phyloP scores from a whole-genome alignment of 805 yeast genomes.

The Tetrapisispora iriomotensis region DNA sequence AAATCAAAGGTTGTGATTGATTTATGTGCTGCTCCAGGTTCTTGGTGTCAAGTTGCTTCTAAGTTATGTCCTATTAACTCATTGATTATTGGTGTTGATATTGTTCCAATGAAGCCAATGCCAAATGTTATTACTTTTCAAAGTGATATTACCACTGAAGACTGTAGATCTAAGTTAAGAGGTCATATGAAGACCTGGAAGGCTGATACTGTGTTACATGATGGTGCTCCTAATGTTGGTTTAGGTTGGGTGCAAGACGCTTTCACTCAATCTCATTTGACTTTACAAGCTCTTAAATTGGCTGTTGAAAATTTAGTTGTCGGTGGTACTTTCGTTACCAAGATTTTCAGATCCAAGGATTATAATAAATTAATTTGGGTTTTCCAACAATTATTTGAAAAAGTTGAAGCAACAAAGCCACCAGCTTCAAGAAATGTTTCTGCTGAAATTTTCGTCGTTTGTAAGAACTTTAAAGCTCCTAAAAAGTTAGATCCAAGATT shows the following conservation, averaged over 20 bases:
- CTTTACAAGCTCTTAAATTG: conserved; percentile 82
- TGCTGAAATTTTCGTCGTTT: conserved; percentile 96
- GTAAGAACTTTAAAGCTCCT: conserved; percentile 94
- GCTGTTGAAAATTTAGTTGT: conserved; percentile 87
- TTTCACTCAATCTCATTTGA: conserved; percentile 92
- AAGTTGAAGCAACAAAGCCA: conserved; percentile 97
- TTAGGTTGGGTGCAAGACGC: conserved; percentile 99
- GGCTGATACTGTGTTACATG: conserved; percentile 95
- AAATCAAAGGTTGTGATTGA: conserved; percentile 94
- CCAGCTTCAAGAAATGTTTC: conserved; percentile 98
- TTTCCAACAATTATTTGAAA: conserved; percentile 88
- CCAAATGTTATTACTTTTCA: conserved; percentile 93
- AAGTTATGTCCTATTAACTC: conserved; percentile 88
- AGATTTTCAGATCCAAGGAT: conserved; percentile 97
- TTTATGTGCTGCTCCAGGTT: conserved; percentile 98
- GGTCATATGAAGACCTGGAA: conserved; percentile 98
- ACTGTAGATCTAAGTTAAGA: conserved; percentile 86
- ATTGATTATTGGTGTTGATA: conserved; percentile 95
- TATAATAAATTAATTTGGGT: conserved; percentile 97
- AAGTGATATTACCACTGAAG: conserved; percentile 96
- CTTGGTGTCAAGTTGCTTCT: conserved; percentile 99
- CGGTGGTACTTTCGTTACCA: conserved; percentile 94
- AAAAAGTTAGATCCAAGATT: conserved; percentile 87
- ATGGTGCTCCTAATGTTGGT: conserved; percentile 99
- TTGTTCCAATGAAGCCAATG: conserved; percentile 93